Conservation (phyloP, 163 green algal species). For the Scenedesmus sp. region DNA sequence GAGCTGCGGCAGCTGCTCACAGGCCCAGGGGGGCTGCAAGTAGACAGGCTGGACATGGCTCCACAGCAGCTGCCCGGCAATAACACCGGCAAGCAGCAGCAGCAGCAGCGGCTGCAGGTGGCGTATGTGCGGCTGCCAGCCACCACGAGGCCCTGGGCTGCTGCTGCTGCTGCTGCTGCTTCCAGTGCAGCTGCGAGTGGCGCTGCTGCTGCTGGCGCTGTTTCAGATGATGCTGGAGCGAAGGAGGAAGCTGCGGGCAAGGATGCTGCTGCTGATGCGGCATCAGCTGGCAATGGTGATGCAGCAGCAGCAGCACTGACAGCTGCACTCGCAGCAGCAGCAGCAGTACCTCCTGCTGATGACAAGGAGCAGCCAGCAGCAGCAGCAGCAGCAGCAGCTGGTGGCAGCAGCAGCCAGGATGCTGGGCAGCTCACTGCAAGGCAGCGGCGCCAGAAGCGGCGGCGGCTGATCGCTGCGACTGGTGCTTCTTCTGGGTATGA, state of each 20-base stretch:
- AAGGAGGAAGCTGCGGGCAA: not conserved
- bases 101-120: conserved; percentile 16
- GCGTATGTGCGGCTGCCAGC: conserved; percentile 45
- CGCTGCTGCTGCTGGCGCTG: not conserved
- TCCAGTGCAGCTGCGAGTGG: not conserved
- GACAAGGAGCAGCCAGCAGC: not conserved
- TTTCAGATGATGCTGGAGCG: not conserved
- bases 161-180: not conserved
- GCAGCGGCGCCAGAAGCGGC: conserved; percentile 12
- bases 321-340: not conserved
- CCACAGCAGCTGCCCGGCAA: not conserved
- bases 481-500: not conserved
- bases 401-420: not conserved
- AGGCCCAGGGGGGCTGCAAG: not conserved
- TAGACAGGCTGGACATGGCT: conserved; percentile 34
- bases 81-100: not conserved
- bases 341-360: not conserved
- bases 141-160: conserved; percentile 6
- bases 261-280: not conserved
- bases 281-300: not conserved
- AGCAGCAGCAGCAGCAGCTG: conserved; percentile 1
- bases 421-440: not conserved
- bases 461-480: not conserved
- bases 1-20: conserved; percentile 14
- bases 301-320: not conserved